These are phyloP conservation scores for Brettanomyces sp. DNA, from an alignment of 805 yeast genomes.

Conservation along the genomic window DNA sequence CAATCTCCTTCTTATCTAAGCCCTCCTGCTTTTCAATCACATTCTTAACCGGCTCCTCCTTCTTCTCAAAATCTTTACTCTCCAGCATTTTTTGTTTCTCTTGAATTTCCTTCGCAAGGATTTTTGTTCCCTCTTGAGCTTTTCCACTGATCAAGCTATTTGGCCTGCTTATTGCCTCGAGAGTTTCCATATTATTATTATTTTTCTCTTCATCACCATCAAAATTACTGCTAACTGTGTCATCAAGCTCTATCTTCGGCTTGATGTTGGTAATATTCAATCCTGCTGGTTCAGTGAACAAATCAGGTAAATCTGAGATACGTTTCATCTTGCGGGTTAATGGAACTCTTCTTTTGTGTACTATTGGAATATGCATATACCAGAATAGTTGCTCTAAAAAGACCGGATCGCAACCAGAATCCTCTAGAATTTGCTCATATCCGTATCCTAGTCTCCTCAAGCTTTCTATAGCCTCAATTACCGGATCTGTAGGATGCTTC, in stretches of 20 bases:
- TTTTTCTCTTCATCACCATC: background rate
- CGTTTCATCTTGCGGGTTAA: background rate
- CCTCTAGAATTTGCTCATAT: slow-evolving; percentile 1
- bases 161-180: background rate
- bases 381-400: slow-evolving; percentile 9
- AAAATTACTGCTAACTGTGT: background rate
- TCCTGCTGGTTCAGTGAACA: background rate
- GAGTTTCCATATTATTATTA: background rate
- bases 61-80: background rate
- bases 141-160: no score
- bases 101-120: background rate
- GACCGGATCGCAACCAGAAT: slow-evolving; percentile 10
- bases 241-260: background rate
- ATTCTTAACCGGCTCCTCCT: background rate
- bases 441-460: slow-evolving; percentile 1
- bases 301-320: no score
- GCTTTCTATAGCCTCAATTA: background rate
- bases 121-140: background rate
- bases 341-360: background rate
- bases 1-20: background rate
- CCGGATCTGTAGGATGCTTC: background rate
- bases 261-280: background rate
- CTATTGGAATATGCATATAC: background rate
- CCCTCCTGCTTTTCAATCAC: background rate
- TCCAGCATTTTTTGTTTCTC: background rate